phyloP scores from a whole-genome alignment of 2,329 filamentous ascomycete species.

The Leptographium galeiforme region DNA sequence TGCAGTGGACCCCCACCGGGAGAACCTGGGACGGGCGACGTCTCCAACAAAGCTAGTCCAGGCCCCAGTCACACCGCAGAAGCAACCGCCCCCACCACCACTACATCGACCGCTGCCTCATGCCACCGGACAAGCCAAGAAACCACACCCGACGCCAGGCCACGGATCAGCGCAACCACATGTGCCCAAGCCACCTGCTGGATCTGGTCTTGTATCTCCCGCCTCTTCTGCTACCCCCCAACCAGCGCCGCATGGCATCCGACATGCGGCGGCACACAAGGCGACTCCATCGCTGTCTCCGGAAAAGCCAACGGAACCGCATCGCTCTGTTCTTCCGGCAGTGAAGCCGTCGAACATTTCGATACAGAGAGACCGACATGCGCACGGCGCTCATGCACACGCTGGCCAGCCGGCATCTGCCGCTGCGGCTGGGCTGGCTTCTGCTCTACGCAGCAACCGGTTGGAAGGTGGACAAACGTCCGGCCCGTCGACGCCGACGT shows the following conservation, averaged over 20 bases:
- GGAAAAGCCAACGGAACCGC: slow-evolving; percentile 3
- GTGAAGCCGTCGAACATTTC: background rate
- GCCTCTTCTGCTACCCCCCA: background rate
- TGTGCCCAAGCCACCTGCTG: background rate
- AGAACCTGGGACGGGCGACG: background rate
- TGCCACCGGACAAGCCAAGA: background rate
- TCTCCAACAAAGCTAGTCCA: background rate
- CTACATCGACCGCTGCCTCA: background rate
- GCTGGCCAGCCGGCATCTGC: too few relatives aligned
- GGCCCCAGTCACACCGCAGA: background rate
- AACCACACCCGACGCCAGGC: background rate
- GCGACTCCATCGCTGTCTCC: too few relatives aligned
- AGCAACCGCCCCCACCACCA: background rate
- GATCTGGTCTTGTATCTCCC: background rate
- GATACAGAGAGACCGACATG: background rate
- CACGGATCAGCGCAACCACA: background rate
- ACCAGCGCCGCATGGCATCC: background rate
- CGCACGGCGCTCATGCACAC: background rate
- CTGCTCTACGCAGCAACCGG: background rate
- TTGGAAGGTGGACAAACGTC: slow-evolving; percentile 6
- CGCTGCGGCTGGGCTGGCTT: background rate
- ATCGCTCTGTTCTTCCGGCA: background rate
- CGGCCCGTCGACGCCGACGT: slow-evolving; percentile 1
- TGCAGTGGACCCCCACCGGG: background rate
- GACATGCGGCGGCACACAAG: background rate